phyloP scores from a whole-genome alignment of 306 rosid genomes.

The Inga leiocalycina region DNA sequence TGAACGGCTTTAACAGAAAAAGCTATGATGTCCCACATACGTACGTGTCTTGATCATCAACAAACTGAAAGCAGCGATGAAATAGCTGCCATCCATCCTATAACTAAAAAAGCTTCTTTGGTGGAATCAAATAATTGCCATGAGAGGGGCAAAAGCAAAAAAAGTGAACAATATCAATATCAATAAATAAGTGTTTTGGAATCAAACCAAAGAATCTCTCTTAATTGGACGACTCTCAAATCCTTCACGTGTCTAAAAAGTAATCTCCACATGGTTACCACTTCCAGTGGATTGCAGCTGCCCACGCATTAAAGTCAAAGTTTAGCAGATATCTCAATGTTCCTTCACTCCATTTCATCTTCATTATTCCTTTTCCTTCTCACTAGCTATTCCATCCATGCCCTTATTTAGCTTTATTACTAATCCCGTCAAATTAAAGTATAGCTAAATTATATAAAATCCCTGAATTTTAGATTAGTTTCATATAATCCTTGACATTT shows the following conservation, averaged over 20 bases:
- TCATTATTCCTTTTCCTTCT: background rate
- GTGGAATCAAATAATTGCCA: background rate
- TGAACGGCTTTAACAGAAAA: background rate
- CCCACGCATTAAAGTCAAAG: background rate
- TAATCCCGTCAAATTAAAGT: background rate
- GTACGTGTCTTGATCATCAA: background rate
- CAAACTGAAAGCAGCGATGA: background rate
- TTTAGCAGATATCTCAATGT: background rate
- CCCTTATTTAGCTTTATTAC: background rate
- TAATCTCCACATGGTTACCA: background rate
- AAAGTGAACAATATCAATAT: background rate
- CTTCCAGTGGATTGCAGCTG: conserved; percentile 1
- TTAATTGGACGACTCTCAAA: background rate
- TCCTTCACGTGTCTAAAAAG: background rate
- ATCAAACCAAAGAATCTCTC: conserved; percentile 21
- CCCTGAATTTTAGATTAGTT: too few relatives aligned
- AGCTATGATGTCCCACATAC: background rate
- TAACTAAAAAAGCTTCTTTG: background rate
- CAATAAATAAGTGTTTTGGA: background rate
- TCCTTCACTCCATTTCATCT: background rate
- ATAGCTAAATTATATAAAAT: too few relatives aligned
- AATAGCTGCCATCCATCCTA: background rate
- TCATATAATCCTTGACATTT: too few relatives aligned
- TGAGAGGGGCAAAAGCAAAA: background rate
- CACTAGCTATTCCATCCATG: background rate